These are phyloP conservation scores for Fragaria nilgerrensis DNA, from an alignment of 306 rosid genomes.

Conservation along the genomic window DNA sequence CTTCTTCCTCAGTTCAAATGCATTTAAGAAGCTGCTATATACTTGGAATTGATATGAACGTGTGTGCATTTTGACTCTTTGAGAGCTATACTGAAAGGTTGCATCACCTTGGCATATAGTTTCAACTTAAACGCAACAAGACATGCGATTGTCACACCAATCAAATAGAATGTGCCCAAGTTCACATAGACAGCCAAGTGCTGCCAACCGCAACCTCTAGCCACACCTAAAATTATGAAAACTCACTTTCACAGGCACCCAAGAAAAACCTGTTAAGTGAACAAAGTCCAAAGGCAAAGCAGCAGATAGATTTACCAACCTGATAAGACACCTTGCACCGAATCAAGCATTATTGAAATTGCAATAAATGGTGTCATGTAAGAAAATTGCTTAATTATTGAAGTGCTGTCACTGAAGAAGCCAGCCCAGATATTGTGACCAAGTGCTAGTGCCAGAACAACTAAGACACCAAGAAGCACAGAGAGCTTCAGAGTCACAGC, in stretches of 20 bases:
- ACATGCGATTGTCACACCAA: conserved; percentile 63
- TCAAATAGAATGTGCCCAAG: conserved; percentile 57
- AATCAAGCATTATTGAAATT: conserved; percentile 59
- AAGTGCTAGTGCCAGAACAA: conserved; percentile 45
- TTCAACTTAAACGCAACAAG: conserved; percentile 58
- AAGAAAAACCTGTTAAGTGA: background rate
- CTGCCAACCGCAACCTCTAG: conserved; percentile 87
- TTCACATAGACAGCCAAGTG: conserved; percentile 60
- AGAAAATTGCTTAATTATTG: conserved; percentile 51
- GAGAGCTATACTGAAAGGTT: background rate
- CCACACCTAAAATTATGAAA: conserved; percentile 55
- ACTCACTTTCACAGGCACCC: background rate
- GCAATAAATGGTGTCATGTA: conserved; percentile 67
- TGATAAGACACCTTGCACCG: conserved; percentile 82
- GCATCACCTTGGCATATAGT: conserved; percentile 53
- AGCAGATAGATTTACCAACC: conserved; percentile 35
- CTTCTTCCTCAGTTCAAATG: background rate
- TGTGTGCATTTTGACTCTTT: no score
- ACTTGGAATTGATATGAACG: background rate
- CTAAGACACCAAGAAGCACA: conserved; percentile 43
- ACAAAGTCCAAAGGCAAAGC: background rate
- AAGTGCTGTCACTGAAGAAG: conserved; percentile 47
- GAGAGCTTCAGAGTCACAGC: conserved; percentile 61
- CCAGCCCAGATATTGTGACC: conserved; percentile 70
- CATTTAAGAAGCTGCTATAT: background rate